Evolutionary conservation across 139 green algal genomes (phyloP), one percentile per base, ranked within the genome.

Genomic region (Chlamydomonas asymmetrica): DNA sequence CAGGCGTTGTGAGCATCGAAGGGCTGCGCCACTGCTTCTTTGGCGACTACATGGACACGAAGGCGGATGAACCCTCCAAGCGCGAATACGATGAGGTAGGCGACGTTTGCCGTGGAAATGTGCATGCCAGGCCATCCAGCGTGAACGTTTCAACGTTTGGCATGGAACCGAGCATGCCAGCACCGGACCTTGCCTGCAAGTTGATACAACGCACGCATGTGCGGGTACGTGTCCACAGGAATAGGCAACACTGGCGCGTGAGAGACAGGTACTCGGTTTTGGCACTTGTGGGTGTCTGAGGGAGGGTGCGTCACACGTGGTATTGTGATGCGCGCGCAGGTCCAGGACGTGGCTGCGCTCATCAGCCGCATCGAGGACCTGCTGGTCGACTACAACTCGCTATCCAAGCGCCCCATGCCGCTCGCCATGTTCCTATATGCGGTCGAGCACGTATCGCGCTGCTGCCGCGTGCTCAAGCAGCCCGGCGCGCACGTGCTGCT

Each of bases 351-450:
- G 31, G 4, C 54, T 22, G 38, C 66, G 22, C 56, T 85, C 3
- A 82, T 77, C 1, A 16, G 45, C 10, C 74, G 80, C 38, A 60
- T 95, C 61, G 88, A 93, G 68, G 85, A 90, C 48, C 88, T 88
- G 66, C 80, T 89, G 8, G 54, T 71, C 27, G 91, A 95, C 66
- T 82, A 93, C 85, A 95, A 95, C 66, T 85, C 75, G 66, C 85
- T 83, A 63, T 88, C 80, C 77, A 94, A 92, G 82, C 73, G 82
- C 2, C 89, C 89, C 13, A 92, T 95, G 91, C 89, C 91, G 52
- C 85, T 95, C 39, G 91, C 88, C 16, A 82, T 95, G 25, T 95
- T 95, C 78, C 73, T 92, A 40, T 93, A 91, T 75, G 91, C 90
- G 10, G 79, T 92, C 56, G 88, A 94, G 84, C 91, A 96, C 62